phyloP scores from a whole-genome alignment of 2,329 filamentous ascomycete species.

The Paecilomyces fulvus region DNA sequence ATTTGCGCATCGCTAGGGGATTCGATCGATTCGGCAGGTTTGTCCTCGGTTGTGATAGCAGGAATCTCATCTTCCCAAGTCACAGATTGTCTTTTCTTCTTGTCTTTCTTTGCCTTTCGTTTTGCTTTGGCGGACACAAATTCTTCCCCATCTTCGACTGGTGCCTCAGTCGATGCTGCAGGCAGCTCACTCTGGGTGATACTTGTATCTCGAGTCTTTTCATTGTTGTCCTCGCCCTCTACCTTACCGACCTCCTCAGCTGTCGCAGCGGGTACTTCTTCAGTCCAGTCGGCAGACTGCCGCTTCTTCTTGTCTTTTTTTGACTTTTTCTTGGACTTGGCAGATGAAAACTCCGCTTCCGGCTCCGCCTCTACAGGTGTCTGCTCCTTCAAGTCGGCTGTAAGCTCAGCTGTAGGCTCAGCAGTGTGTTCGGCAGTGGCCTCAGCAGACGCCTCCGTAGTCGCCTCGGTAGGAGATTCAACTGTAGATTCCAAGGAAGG shows the following conservation, averaged over 20 bases:
- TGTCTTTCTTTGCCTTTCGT: slow-evolving; percentile 43
- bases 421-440: neutral
- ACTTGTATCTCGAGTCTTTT: neutral
- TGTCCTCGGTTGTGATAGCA: slow-evolving; percentile 7
- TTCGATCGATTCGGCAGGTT: slow-evolving; percentile 2
- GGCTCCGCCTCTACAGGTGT: neutral
- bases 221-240: neutral
- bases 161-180: neutral
- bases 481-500: neutral
- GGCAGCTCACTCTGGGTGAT: neutral
- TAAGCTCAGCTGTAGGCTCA: neutral
- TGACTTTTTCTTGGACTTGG: slow-evolving; percentile 16
- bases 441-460: neutral
- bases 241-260: neutral
- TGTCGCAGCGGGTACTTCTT: neutral
- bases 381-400: neutral
- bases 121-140: slow-evolving; percentile 30
- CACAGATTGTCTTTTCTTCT: slow-evolving; percentile 25
- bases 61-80: slow-evolving; percentile 13
- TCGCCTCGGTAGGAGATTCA: neutral
- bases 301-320: slow-evolving; percentile 10
- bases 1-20: neutral
- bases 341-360: neutral
- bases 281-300: neutral
- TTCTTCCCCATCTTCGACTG: neutral